Evolutionary conservation across 2,329 filamentous ascomycete species (phyloP).

Genomic region (Eutypella sp.): DNA sequence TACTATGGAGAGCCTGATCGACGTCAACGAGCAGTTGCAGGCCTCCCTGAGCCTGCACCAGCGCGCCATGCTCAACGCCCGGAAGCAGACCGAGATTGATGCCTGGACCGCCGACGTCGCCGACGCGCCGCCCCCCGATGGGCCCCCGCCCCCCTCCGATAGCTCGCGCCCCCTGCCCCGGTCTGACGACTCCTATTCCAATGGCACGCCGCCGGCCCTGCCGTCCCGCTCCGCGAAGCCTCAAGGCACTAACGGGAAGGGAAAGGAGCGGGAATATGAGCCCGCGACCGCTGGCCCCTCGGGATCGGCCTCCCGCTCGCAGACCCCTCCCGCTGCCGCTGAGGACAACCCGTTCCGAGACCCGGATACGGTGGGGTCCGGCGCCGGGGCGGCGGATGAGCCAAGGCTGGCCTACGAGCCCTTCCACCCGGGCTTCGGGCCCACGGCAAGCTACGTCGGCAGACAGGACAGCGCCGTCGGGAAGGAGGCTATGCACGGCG

Average conservation of each 20-base stretch:
- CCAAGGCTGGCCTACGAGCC: constrained; percentile 27
- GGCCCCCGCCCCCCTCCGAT: constrained; percentile 2
- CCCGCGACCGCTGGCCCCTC: constrained; percentile 21
- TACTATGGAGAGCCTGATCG: constrained; percentile 88
- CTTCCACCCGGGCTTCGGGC: constrained; percentile 30
- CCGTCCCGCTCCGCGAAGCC: constrained; percentile 20
- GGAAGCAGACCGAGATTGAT: constrained; percentile 47
- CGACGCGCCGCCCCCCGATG: constrained; percentile 21
- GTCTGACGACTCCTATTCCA: neutral
- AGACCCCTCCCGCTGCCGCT: constrained; percentile 20
- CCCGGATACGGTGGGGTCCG: constrained; percentile 20
- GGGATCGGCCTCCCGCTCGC: constrained; percentile 15
- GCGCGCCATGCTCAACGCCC: constrained; percentile 64
- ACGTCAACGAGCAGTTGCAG: constrained; percentile 88
- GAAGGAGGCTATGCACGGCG: constrained; percentile 39
- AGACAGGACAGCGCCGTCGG: constrained; percentile 37
- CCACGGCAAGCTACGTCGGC: constrained; percentile 29
- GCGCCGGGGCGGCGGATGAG: constrained; percentile 11
- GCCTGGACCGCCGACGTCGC: constrained; percentile 21
- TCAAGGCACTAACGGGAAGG: constrained; percentile 27
- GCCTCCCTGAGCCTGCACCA: constrained; percentile 80
- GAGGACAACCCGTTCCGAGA: constrained; percentile 31
- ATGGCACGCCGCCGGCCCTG: neutral
- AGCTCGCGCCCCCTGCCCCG: constrained; percentile 7
- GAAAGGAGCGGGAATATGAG: constrained; percentile 23